phyloP scores from a whole-genome alignment of 2,329 filamentous ascomycete genomes.

The Seiridium unicorne region DNA sequence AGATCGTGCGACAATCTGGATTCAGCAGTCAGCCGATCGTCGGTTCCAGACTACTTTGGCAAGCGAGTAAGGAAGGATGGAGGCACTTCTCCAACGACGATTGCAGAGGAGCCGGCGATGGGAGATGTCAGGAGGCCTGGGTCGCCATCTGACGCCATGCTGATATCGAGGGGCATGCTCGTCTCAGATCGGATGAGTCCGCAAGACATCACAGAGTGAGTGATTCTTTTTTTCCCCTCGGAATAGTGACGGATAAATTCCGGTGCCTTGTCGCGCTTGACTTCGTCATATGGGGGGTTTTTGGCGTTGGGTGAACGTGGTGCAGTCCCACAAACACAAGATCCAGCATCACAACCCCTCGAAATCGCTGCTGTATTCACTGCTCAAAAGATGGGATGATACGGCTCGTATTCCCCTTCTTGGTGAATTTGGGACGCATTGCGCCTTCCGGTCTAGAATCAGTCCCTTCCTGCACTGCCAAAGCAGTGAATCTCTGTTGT shows the following conservation, averaged over 20 bases:
- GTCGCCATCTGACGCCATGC: slow-evolving; percentile 30
- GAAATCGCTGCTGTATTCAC: too few species aligned
- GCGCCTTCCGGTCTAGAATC: too few species aligned
- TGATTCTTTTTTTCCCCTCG: background rate
- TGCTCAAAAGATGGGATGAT: too few species aligned
- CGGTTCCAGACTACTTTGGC: slow-evolving; percentile 6
- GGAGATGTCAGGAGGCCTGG: slow-evolving; percentile 12
- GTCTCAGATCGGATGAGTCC: slow-evolving; percentile 16
- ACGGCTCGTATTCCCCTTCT: too few species aligned
- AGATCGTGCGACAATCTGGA: slow-evolving; percentile 11
- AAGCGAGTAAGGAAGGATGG: slow-evolving; percentile 12
- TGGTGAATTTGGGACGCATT: too few species aligned
- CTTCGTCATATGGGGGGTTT: too few species aligned
- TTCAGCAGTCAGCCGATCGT: slow-evolving; percentile 12
- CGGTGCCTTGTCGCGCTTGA: background rate
- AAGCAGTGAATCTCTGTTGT: too few species aligned
- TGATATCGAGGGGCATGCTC: slow-evolving; percentile 22
- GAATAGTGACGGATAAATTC: background rate
- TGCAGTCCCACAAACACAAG: too few species aligned
- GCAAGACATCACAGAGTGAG: slow-evolving; percentile 19
- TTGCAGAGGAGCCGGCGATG: slow-evolving; percentile 11
- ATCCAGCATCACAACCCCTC: background rate
- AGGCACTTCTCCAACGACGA: slow-evolving; percentile 13
- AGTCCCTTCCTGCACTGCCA: too few species aligned
- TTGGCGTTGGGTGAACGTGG: too few species aligned